Evolutionary conservation across 2,329 filamentous ascomycete genomes (phyloP), one percentile per base, ranked within the genome.

Genomic region (Fusarium pseudocircinatum): DNA sequence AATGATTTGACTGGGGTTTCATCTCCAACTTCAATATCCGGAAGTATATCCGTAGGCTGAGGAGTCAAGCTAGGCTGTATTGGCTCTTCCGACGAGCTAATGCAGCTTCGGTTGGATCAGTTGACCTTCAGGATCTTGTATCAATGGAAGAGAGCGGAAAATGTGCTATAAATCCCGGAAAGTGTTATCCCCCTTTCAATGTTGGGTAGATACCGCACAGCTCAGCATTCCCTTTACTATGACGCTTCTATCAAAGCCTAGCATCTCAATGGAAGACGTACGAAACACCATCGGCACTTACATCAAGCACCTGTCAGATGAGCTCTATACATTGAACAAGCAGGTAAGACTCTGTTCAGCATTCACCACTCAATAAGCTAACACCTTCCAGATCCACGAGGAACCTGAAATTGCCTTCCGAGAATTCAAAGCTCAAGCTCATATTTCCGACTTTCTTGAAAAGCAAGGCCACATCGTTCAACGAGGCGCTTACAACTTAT

Each of bases 121-220:
- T n/a, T n/a, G n/a, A n/a, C n/a, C n/a, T n/a, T n/a, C n/a, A n/a
- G n/a, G n/a, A n/a, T 16, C 2, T 11, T 7, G n/a, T 11, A 16
- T 24, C 14, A 43, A 16, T 12, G 20, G 18, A 46, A 4, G 7
- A 46, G 7, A 46, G 43, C n/a, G n/a, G 43, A 12, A 18, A 28
- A 46, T 22, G 11, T 26, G 24, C 24, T 46, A 28, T 46, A 46
- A 46, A 46, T 22, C 14, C 43, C 43, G 40, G 7, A 43, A 16
- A 43, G 9, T 1, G 15, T 24, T 18, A 24, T 43, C n/a, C 24
- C 14, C 40, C 14, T 24, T 40, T 43, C n/a, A 12, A 24, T 24
- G 2, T 15, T 43, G 10, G 15, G 1, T n/a, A n/a, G 13, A n/a
- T 15, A 9, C 1, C 13, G 10, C 18, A 15, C 13, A 10, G 13